phyloP scores from a whole-genome alignment of 371 early-diverging fungal genomes.

The Rhizopus delemar region DNA sequence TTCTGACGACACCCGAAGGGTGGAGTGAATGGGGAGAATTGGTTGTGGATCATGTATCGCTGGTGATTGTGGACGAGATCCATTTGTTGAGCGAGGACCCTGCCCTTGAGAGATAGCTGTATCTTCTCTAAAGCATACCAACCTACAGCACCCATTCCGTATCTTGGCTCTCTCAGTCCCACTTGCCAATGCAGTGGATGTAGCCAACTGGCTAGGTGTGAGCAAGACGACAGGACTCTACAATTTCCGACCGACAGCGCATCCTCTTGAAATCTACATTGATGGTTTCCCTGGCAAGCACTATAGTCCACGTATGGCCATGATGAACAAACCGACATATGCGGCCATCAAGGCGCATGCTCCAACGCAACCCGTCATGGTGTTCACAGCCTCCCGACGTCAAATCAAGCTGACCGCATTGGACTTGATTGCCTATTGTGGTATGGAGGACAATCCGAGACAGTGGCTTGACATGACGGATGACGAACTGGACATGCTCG shows the following conservation, averaged over 20 bases:
- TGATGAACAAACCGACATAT: conserved; percentile 97
- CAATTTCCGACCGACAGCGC: conserved; percentile 94
- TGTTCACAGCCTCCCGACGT: conserved; percentile 96
- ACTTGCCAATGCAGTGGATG: conserved; percentile 94
- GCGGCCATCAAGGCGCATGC: conserved; percentile 92
- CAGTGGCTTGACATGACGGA: conserved; percentile 89
- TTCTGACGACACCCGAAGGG: conserved; percentile 98
- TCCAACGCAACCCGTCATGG: conserved; percentile 88
- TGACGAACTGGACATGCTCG: conserved; percentile 72
- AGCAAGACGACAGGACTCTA: conserved; percentile 73
- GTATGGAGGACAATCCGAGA: conserved; percentile 87
- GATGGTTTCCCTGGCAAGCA: conserved; percentile 96
- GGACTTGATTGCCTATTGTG: conserved; percentile 90
- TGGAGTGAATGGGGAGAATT: conserved; percentile 81
- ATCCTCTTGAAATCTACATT: conserved; percentile 94
- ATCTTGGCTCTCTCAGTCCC: conserved; percentile 98
- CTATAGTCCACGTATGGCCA: conserved; percentile 94
- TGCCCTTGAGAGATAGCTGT: conserved; percentile 98
- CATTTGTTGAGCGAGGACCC: conserved; percentile 97
- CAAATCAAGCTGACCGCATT: conserved; percentile 95
- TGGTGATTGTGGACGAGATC: conserved; percentile 75
- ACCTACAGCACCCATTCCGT: conserved; percentile 73
- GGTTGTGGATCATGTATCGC: conserved; percentile 76
- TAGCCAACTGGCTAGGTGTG: conserved; percentile 96
- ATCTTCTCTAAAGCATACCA: conserved; percentile 92